Evolutionary conservation across 2,329 filamentous ascomycete species (phyloP).

Genomic region (Nigrospora sphaerica): DNA sequence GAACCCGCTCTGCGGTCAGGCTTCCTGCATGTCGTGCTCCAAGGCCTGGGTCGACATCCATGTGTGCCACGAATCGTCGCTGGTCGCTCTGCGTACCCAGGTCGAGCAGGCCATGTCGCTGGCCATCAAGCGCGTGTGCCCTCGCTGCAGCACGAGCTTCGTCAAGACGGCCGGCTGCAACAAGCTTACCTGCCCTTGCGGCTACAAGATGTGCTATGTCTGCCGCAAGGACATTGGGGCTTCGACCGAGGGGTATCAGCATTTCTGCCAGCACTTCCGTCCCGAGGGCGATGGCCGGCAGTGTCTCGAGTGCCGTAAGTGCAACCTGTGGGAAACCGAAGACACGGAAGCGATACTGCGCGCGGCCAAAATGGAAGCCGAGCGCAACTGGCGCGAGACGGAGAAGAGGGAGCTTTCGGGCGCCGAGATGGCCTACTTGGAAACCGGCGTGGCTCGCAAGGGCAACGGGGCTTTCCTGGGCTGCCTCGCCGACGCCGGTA

Average conservation of each 20-base stretch:
- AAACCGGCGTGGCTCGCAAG: constrained; percentile 36
- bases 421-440: constrained; percentile 48
- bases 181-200: constrained; percentile 91
- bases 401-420: constrained; percentile 52
- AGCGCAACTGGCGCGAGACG: constrained; percentile 61
- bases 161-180: constrained; percentile 94
- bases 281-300: constrained; percentile 64
- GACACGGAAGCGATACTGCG: constrained; percentile 62
- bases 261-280: constrained; percentile 95
- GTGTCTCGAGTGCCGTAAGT: constrained; percentile 74
- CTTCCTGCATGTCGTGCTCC: constrained; percentile 74
- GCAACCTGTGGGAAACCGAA: constrained; percentile 73
- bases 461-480: constrained; percentile 7
- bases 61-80: constrained; percentile 78
- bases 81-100: constrained; percentile 75
- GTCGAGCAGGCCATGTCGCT: constrained; percentile 91
- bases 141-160: constrained; percentile 83
- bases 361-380: constrained; percentile 63
- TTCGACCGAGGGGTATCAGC: constrained; percentile 67
- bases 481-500: constrained; percentile 10
- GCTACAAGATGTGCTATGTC: constrained; percentile 97
- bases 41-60: constrained; percentile 86
- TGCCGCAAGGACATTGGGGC: constrained; percentile 70
- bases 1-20: constrained; percentile 57
- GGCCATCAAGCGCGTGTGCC: constrained; percentile 91